Base-by-base conservation (phyloP, 139 green algal genomes). In the Astrephomene gubernaculifera region DNA sequence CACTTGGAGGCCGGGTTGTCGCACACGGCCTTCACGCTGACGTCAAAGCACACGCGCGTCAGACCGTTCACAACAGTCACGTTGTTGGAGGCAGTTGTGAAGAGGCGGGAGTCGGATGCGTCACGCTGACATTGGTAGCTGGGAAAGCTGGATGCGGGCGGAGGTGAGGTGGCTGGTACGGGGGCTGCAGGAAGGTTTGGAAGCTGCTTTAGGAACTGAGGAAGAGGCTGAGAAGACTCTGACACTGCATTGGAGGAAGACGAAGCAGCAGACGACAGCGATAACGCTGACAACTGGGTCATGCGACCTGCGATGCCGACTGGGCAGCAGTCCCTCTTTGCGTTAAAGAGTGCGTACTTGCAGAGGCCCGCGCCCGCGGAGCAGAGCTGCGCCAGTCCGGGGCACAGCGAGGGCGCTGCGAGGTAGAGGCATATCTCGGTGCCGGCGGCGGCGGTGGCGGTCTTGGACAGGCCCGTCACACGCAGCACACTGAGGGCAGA, bases 11-110 rank as follows among this genome's bases (percentile, higher is more conserved):
- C 41, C 25, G 79, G 45, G 25, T 72, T 24, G 2, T 21, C 25
- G 49, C 79, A 86, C 8, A 36, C 49, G 41, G 38, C 45, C 22
- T 31, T 35, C 3, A 78, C 14, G 7, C 12, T 24, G 4, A 87
- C 54, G 53, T 71, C 44, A 54, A 87, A 87, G 82, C 82, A 87
- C 14, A 81, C 68, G 41, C 71, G 82, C 27, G 71, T 87, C 4
- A 81, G 41, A 43, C 54, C 41, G 70, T 38, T 57, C 31, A 17
- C 22, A 1, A 64, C n/a, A 31, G 33, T 81, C 39, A 64, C 54
- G 60, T 81, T 81, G 38, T 39, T 27, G 27, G n/a, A 52, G 78
- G 71, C 71, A 43, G 60, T 82, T n/a, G 82, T 71, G 27, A 82
- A 64, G 35, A 79, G 49, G 27, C 82, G 53, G 9, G 53, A 74